Base-by-base conservation (phyloP, 148 eudicot species). In the Spergularia marina region DNA sequence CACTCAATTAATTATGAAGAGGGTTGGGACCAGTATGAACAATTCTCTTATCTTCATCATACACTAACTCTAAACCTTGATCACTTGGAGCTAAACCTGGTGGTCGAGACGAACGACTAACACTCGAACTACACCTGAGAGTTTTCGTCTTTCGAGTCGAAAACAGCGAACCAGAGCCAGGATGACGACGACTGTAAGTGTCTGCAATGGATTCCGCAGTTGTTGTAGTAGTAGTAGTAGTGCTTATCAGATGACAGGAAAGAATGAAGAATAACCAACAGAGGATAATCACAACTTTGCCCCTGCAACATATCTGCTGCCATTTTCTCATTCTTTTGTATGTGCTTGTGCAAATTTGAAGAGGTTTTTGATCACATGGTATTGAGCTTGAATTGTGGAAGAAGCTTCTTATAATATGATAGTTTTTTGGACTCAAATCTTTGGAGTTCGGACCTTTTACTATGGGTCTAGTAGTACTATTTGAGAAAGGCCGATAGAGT, bases 21-120 rank as follows among this genome's bases (percentile, higher is more conserved):
- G 76, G 76, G 58, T 74, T 74, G 16, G 76, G 76, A 36, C 76
- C 76, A 14, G 76, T 74, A 74, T 74, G 69, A 74, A 74, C 76
- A 74, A 61, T 49, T 62, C 76, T 74, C 59, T 62, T 74, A 25
- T 74, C 67, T 23, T 74, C 76, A 9, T 74, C 76, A 25, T 74
- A 60, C 21, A 62, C 23, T 41, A 61, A 23, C 13, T 21, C 51
- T 57, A 20, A 65, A 49, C 51, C 49, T 18, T 14, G 65, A 40
- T 21, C 68, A 41, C 47, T 14, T 47, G 66, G 20, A 41, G 44
- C 74, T 30, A 30, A 30, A 20, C 44, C 41, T 10, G 13, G 10
- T 10, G 34, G 62, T 39, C 12, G 16, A 25, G 2, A 13, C 3
- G 8, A 5, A 14, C 55, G 7, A 69, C 39, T 25, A 21, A 2